Conservation (phyloP, 148 eudicot genomes). For the Polygonum aviculare region DNA sequence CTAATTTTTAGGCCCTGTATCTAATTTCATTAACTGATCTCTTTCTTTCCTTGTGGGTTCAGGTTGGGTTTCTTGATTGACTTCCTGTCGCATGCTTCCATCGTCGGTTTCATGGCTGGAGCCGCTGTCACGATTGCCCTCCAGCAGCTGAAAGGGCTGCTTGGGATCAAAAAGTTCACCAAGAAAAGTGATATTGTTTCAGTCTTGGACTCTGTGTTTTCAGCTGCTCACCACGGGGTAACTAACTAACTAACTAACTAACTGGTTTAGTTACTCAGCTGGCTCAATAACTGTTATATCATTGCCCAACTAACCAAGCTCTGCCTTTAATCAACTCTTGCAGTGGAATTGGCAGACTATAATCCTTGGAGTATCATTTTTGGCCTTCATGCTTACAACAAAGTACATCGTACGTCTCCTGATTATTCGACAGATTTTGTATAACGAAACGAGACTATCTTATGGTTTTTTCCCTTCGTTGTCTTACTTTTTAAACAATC, state of each 20-base stretch:
- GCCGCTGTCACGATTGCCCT: constrained; percentile 83
- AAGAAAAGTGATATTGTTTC: constrained; percentile 66
- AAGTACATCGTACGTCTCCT: constrained; percentile 56
- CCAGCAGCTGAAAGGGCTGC: constrained; percentile 83
- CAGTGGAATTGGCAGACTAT: constrained; percentile 96
- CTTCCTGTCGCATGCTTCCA: constrained; percentile 80
- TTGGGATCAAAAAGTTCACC: constrained; percentile 66
- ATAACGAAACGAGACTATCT: neutral
- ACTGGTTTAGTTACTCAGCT: no score
- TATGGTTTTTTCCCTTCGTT: neutral
- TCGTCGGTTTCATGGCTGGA: constrained; percentile 91
- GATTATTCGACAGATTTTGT: neutral
- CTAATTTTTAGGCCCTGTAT: no score
- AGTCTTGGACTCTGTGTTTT: constrained; percentile 55
- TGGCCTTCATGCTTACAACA: constrained; percentile 57
- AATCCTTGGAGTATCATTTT: constrained; percentile 54
- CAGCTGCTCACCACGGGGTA: constrained; percentile 52
- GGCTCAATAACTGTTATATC: neutral
- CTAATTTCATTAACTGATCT: neutral
- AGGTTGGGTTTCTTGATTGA: constrained; percentile 84
- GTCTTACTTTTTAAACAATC: neutral
- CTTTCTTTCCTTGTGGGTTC: neutral
- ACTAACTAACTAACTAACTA: neutral
- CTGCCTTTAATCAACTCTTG: neutral
- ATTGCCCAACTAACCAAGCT: neutral